Percentiles rank a stretch among this genome's conserved stretches.
These are phyloP conservation scores for Nidula microcarpa DNA, from an alignment of 768 basidiomycete genomes.

Conservation along the genomic window DNA sequence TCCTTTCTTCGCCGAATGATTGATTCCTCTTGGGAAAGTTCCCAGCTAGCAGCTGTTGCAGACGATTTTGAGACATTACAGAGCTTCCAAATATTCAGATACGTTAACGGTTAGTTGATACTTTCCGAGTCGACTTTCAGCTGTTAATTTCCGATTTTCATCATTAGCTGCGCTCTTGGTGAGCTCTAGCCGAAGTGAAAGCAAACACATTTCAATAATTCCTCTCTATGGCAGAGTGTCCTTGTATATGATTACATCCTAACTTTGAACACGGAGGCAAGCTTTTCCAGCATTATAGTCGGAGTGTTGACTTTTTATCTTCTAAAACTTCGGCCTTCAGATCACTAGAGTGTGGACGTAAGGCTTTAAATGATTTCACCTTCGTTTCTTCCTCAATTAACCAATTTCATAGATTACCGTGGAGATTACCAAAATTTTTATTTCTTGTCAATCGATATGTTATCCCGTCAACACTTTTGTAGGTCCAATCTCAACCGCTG, in stretches of 20 bases:
- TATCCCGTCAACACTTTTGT: not conserved
- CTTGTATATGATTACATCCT: not conserved
- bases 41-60: not conserved
- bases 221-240: not conserved
- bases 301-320: not conserved
- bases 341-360: not conserved
- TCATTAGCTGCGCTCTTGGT: not conserved
- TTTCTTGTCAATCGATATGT: not conserved
- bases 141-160: not conserved
- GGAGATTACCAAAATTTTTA: not conserved
- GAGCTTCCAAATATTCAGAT: not conserved
- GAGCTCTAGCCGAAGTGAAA: not conserved
- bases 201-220: not conserved
- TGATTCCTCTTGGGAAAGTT: not conserved
- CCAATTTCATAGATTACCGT: not conserved
- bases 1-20: not conserved
- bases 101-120: not conserved
- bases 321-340: not conserved
- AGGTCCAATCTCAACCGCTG: not conserved
- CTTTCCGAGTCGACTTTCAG: not conserved
- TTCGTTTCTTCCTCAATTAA: not conserved
- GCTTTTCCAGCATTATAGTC: not conserved
- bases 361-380: not conserved
- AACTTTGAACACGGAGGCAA: not conserved
- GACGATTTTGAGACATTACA: not conserved